These are phyloP conservation scores for Cyberlindnera misumaiensis DNA, from an alignment of 805 yeast genomes.

Conservation along the genomic window DNA sequence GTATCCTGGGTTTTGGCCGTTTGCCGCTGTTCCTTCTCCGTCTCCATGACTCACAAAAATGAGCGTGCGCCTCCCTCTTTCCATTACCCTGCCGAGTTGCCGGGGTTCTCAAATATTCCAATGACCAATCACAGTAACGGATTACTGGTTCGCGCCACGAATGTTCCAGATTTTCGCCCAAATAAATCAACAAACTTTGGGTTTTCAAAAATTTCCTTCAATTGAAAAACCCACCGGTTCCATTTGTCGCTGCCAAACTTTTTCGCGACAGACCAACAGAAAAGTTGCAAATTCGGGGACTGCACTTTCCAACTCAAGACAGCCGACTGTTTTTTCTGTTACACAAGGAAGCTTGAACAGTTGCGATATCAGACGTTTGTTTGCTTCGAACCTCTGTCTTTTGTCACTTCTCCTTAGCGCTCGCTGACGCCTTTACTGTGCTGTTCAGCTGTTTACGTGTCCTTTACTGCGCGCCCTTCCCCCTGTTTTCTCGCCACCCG, in stretches of 20 bases:
- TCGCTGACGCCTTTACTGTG: conserved; percentile 26
- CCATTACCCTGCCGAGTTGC: conserved; percentile 2
- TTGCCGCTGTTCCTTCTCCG: neutral
- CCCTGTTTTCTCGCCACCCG: conserved; percentile 2
- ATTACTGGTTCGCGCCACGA: neutral
- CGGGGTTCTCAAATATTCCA: neutral
- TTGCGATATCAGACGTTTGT: neutral
- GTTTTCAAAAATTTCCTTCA: neutral
- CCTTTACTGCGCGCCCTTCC: conserved; percentile 4
- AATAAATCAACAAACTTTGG: neutral
- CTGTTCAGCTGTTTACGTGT: conserved; percentile 21
- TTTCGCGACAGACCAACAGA: too few relatives aligned
- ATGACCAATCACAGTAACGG: neutral
- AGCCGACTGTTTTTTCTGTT: too few relatives aligned
- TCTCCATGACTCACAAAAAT: too few relatives aligned
- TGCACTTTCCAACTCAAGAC: too few relatives aligned
- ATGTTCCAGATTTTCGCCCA: neutral
- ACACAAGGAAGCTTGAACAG: too few relatives aligned
- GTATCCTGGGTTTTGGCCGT: neutral
- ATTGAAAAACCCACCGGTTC: too few relatives aligned
- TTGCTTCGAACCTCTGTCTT: neutral
- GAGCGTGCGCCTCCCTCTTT: too few relatives aligned
- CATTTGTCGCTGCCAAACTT: too few relatives aligned
- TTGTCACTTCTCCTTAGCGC: neutral
- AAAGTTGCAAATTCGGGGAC: too few relatives aligned